A percentile compares a stretch with the other conserved stretches of the same genome.
These are phyloP conservation scores for Westerdykella aurantiaca DNA, from an alignment of 2,329 filamentous ascomycete genomes.

Conservation along the genomic window DNA sequence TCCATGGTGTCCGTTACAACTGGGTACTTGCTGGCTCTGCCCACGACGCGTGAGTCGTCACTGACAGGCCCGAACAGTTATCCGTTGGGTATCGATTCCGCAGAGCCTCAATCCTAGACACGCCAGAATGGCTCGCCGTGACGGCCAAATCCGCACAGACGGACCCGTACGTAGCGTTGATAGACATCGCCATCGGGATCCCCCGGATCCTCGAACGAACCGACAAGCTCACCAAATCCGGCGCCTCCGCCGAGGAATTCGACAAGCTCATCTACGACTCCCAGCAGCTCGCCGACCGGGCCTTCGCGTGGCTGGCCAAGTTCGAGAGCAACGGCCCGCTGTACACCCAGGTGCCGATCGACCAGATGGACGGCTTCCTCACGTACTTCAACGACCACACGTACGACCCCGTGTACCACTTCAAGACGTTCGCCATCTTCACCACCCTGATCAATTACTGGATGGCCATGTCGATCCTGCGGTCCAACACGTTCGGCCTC, in stretches of 20 bases:
- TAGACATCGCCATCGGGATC: conserved; percentile 30
- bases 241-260: conserved; percentile 10
- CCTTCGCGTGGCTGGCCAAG: conserved; percentile 26
- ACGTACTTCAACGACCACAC: conserved; percentile 20
- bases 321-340: conserved; percentile 27
- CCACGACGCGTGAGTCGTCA: background rate
- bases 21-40: conserved; percentile 14
- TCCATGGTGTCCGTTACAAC: conserved; percentile 34
- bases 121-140: conserved; percentile 28
- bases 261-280: conserved; percentile 24
- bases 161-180: conserved; percentile 30
- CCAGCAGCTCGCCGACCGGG: conserved; percentile 18
- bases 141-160: conserved; percentile 25
- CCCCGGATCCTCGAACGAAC: conserved; percentile 32
- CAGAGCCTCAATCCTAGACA: conserved; percentile 33
- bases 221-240: conserved; percentile 14
- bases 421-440: conserved; percentile 27
- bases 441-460: conserved; percentile 35
- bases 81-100: conserved; percentile 31
- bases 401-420: conserved; percentile 27
- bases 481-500: conserved; percentile 30
- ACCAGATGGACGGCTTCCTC: conserved; percentile 22
- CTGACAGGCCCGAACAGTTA: conserved; percentile 18
- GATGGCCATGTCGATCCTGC: conserved; percentile 34
- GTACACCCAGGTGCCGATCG: conserved; percentile 22